Conservation (phyloP, 768 basidiomycete species). For the Lactarius hengduanensis region DNA sequence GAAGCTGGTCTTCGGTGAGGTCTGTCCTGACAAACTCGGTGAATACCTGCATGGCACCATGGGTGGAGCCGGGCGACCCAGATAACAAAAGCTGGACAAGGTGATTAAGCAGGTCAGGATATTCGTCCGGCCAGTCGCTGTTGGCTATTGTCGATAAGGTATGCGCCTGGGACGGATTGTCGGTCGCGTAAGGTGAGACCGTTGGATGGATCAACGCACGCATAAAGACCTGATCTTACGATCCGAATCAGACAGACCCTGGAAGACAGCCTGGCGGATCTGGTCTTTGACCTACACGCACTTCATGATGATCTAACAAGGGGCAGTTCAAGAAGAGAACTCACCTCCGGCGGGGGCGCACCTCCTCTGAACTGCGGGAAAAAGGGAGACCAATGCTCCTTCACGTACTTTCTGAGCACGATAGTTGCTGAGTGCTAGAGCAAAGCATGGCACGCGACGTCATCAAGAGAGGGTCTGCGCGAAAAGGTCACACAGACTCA, state of each 20-base stretch:
- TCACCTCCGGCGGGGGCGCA: constrained; percentile 70
- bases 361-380: constrained; percentile 76
- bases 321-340: constrained; percentile 11
- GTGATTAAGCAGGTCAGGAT: constrained; percentile 76
- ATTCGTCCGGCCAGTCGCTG: constrained; percentile 97
- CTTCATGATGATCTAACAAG: constrained; percentile 22
- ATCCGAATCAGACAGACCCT: constrained; percentile 78
- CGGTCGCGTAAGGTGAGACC: neutral
- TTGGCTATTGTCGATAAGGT: constrained; percentile 86
- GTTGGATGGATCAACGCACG: constrained; percentile 46
- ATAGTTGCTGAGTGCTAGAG: constrained; percentile 83
- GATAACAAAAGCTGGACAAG: constrained; percentile 79
- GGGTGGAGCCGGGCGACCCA: constrained; percentile 69
- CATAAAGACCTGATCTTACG: constrained; percentile 85
- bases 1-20: constrained; percentile 90
- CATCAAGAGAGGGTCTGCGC: constrained; percentile 46
- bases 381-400: constrained; percentile 86
- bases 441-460: constrained; percentile 30
- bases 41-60: constrained; percentile 96
- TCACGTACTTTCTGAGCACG: constrained; percentile 80
- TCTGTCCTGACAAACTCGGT: constrained; percentile 93
- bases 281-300: constrained; percentile 65
- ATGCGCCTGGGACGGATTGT: constrained; percentile 58
- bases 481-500: constrained; percentile 49
- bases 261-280: constrained; percentile 75